Conservation (phyloP, 192 early-diverging fungal genomes). For the Podila clonocystis region DNA sequence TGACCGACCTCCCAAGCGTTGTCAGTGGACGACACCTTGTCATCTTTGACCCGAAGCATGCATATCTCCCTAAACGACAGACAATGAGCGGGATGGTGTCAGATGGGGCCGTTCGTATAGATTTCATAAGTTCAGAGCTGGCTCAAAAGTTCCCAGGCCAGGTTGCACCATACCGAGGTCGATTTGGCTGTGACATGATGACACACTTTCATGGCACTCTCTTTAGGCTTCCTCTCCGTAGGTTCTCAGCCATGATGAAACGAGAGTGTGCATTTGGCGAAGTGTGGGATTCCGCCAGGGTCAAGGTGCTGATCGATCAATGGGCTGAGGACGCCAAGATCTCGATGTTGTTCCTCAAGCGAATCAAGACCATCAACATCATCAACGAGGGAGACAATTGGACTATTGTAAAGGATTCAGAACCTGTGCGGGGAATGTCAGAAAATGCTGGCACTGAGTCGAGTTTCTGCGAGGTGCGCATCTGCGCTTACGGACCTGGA, state of each 20-base stretch:
- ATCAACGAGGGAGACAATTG: background rate
- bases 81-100: background rate
- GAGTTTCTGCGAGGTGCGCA: no score
- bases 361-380: conserved; percentile 2
- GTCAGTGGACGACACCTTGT: conserved; percentile 31
- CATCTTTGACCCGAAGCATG: conserved; percentile 33
- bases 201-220: conserved; percentile 36
- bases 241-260: no score
- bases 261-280: background rate
- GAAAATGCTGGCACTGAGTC: no score
- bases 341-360: conserved; percentile 23
- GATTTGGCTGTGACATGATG: conserved; percentile 30
- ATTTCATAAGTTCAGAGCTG: conserved; percentile 4
- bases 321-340: conserved; percentile 17
- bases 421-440: no score
- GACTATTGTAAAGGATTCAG: no score
- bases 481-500: no score
- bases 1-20: conserved; percentile 49
- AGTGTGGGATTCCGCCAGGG: background rate
- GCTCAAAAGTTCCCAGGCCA: conserved; percentile 12
- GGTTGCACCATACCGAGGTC: conserved; percentile 13
- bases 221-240: conserved; percentile 33
- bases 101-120: conserved; percentile 16
- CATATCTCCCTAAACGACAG: conserved; percentile 9
- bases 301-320: background rate